Evolutionary conservation across 768 basidiomycete species (phyloP).

Genomic region (Hericium coralloides): DNA sequence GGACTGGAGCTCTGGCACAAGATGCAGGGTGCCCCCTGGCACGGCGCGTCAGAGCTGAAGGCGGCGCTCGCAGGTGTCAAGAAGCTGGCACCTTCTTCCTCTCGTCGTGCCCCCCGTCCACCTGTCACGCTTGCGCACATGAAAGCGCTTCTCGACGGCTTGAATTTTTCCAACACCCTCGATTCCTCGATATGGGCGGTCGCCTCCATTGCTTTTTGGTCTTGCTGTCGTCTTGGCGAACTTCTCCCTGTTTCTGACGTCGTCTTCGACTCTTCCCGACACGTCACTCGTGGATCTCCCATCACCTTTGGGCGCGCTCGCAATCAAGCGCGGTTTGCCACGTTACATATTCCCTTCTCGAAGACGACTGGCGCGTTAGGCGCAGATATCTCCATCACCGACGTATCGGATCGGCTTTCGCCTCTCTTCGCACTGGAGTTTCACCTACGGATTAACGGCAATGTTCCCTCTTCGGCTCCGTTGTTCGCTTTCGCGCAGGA

Average conservation of each 20-base stretch:
- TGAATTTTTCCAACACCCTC: slow-evolving; percentile 20
- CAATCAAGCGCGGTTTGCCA: slow-evolving; percentile 5
- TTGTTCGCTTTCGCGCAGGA: neutral
- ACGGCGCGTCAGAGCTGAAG: slow-evolving; percentile 17
- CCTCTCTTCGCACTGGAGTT: slow-evolving; percentile 16
- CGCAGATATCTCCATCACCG: slow-evolving; percentile 22
- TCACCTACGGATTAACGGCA: no score
- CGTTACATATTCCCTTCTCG: slow-evolving; percentile 27
- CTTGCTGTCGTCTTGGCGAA: slow-evolving; percentile 18
- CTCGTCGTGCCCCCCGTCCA: slow-evolving; percentile 11
- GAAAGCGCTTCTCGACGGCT: slow-evolving; percentile 8
- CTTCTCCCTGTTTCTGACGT: neutral
- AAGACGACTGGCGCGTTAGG: slow-evolving; percentile 23
- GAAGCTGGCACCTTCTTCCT: slow-evolving; percentile 16
- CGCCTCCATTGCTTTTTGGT: slow-evolving; percentile 27
- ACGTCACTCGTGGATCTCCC: neutral
- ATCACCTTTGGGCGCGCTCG: neutral
- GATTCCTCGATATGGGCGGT: slow-evolving; percentile 29
- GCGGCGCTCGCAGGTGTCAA: slow-evolving; percentile 6
- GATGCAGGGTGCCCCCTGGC: slow-evolving; percentile 27
- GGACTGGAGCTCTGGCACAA: slow-evolving; percentile 30
- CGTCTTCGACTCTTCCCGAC: neutral
- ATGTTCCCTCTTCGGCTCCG: slow-evolving; percentile 12
- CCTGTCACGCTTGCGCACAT: slow-evolving; percentile 31
- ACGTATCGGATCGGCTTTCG: slow-evolving; percentile 4